phyloP scores from a whole-genome alignment of 2,329 filamentous ascomycete species.

The Alternaria panax region DNA sequence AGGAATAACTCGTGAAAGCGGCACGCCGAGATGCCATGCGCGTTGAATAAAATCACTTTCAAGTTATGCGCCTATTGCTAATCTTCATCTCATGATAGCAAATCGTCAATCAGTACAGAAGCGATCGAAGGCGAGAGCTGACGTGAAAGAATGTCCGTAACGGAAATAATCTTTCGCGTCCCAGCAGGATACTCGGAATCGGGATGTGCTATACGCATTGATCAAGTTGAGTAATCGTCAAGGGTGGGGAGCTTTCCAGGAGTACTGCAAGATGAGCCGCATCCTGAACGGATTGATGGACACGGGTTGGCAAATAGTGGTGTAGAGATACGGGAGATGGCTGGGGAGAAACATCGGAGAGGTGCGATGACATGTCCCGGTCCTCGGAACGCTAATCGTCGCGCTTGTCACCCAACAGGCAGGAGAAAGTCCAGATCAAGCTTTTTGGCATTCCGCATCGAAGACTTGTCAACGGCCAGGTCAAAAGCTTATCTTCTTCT shows the following conservation, averaged over 20 bases:
- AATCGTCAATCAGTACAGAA: not conserved
- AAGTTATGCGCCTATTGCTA: not conserved
- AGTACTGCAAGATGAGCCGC: not conserved
- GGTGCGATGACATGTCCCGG: constrained; percentile 9
- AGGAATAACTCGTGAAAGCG: not conserved
- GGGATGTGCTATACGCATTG: not conserved
- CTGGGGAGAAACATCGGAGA: constrained; percentile 3
- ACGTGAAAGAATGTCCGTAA: not conserved
- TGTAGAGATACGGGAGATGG: not conserved
- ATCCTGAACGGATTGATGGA: not conserved
- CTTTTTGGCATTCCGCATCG: constrained; percentile 14
- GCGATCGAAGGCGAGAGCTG: not conserved
- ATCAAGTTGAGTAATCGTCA: not conserved
- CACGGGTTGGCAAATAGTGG: not conserved
- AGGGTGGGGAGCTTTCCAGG: not conserved
- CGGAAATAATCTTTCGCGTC: not conserved
- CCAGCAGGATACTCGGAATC: not conserved
- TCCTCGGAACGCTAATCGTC: constrained; percentile 19
- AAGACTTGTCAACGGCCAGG: constrained; percentile 23
- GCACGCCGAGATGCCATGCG: not conserved
- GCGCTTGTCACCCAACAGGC: constrained; percentile 28
- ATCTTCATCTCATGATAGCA: not conserved
- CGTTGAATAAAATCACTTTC: not conserved
- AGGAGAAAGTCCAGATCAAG: constrained; percentile 29
- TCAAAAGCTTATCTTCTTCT: constrained; percentile 30